These are phyloP conservation scores for Talaromyces sp. DNA, from an alignment of 2,329 filamentous ascomycete species.

Conservation along the genomic window DNA sequence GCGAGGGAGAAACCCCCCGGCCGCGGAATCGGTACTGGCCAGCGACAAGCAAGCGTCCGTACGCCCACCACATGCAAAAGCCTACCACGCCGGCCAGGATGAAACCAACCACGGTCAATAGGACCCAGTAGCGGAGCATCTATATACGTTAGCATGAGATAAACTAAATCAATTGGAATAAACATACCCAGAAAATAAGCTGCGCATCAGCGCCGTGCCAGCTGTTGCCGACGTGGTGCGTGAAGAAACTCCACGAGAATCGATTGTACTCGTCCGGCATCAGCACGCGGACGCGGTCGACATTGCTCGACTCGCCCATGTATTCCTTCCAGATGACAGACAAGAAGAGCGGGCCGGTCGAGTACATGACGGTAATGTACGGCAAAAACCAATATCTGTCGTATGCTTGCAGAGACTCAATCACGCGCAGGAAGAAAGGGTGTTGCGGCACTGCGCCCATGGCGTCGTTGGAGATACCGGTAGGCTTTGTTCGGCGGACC, in stretches of 20 bases:
- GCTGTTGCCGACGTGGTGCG: constrained; percentile 57
- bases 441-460: constrained; percentile 69
- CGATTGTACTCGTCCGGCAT: constrained; percentile 66
- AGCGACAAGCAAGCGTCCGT: constrained; percentile 41
- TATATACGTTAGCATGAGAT: constrained; percentile 13
- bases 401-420: constrained; percentile 62
- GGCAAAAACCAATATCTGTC: constrained; percentile 62
- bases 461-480: constrained; percentile 74
- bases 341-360: constrained; percentile 69
- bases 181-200: constrained; percentile 57
- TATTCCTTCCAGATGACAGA: constrained; percentile 73
- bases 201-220: constrained; percentile 61
- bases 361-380: constrained; percentile 76
- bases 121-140: constrained; percentile 53
- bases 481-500: constrained; percentile 66
- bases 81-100: constrained; percentile 43
- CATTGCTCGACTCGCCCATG: constrained; percentile 39
- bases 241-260: constrained; percentile 67
- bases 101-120: constrained; percentile 49
- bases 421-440: constrained; percentile 66
- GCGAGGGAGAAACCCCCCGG: constrained; percentile 16
- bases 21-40: constrained; percentile 34
- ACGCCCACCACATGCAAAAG: constrained; percentile 45
- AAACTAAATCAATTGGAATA: background rate
- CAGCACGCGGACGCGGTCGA: constrained; percentile 58